A percentile compares a stretch with the other conserved stretches of the same genome.
Conservation (phyloP, 176 grass and related monocot species). For the Phoenix roebelenii region DNA sequence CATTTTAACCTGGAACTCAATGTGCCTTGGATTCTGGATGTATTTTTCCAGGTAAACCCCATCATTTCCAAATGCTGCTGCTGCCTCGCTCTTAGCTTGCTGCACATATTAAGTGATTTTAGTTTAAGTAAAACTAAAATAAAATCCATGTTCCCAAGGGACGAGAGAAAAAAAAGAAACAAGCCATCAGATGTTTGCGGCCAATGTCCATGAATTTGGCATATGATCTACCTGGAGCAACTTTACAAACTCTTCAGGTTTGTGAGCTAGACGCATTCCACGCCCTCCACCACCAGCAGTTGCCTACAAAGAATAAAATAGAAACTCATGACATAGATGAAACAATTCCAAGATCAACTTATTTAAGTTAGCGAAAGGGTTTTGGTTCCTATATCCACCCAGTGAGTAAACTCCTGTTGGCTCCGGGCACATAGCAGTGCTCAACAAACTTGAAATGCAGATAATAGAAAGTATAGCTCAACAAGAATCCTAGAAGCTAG, state of each 20-base stretch:
- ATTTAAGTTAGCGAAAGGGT: too few species aligned
- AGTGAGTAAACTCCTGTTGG: too few species aligned
- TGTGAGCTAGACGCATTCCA: constrained; percentile 42
- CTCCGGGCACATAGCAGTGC: too few species aligned
- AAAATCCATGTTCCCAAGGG: neutral
- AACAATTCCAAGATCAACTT: too few species aligned
- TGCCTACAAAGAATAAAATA: constrained; percentile 19
- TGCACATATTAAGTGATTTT: constrained; percentile 18
- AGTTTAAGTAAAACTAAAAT: constrained; percentile 2
- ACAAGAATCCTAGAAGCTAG: too few species aligned
- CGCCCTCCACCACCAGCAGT: constrained; percentile 51
- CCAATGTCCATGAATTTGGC: neutral
- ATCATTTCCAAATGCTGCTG: constrained; percentile 54
- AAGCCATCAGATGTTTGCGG: too few species aligned
- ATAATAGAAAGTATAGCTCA: too few species aligned
- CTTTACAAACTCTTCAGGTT: constrained; percentile 38
- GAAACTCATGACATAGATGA: neutral
- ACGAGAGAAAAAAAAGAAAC: neutral
- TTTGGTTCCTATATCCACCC: too few species aligned
- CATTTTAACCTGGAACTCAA: constrained; percentile 41
- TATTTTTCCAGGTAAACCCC: constrained; percentile 52
- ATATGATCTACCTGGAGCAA: constrained; percentile 29
- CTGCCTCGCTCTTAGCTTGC: constrained; percentile 52
- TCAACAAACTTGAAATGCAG: too few species aligned
- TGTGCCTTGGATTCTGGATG: constrained; percentile 48